Evolutionary conservation across 352 stramenopile genomes (phyloP), one percentile per base, ranked within the genome.

Genomic region (Phytophthora ohioensis): DNA sequence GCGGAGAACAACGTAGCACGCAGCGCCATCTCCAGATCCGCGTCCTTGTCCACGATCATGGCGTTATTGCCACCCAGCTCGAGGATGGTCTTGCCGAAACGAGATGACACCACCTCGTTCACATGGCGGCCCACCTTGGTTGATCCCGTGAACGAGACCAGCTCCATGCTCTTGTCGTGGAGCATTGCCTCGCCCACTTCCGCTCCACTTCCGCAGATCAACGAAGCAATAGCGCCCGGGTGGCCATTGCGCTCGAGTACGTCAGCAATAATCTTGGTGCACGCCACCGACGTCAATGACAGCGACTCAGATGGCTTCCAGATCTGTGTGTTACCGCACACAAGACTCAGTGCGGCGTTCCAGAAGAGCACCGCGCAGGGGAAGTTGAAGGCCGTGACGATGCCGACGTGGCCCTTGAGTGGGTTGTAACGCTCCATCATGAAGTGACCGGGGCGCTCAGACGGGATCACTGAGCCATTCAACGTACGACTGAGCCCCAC

Each of bases 321-420:
- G 17, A 98, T 70, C 66, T 97, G 90, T 21, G 90, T 95, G 86
- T 98, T 98, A 48, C 93, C 93, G 67, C 84, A 95, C 49, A 98
- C 90, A 2, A 98, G 68, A 76, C 88, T 97, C 36, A 98, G 57
- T 5, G 93, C 90, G 4, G 90, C 78, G 76, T 98, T 98, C 94
- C 94, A 98, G 76, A 94, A 94, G 34, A 94, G 71, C 71, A 94
- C 87, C 27, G 92, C 92, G 58, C 89, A 94, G 12, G 93, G 93
- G 66, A 98, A 98, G 86, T 98, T 98, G 78, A 98, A 98, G 17
- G 94, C 93, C 56, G 92, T 97, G 76, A 98, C 89, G 73, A 98
- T 97, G 57, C 91, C 94, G 31, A 98, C 89, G 64, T 96, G 90
- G 65, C 94, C 94, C 78, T 97, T 94, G 35, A 98, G 78, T 36